A percentile compares a stretch with the other conserved stretches of the same genome.
These are phyloP conservation scores for Trifolium subterraneum DNA, from an alignment of 306 rosid species.

Conservation along the genomic window DNA sequence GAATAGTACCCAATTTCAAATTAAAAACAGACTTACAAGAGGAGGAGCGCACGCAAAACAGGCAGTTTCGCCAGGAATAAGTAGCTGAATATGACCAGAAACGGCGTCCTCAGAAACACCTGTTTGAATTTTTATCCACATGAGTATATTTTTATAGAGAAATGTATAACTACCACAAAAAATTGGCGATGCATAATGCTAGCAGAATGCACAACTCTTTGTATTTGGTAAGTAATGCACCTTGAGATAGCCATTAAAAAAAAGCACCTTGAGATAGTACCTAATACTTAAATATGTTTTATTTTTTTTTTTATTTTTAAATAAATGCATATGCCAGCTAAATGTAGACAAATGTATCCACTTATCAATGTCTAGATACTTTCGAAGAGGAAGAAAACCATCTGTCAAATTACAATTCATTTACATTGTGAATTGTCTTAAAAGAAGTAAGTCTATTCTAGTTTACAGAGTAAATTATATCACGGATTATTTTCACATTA, in stretches of 20 bases:
- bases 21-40: constrained; percentile 60
- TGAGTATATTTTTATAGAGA: constrained; percentile 33
- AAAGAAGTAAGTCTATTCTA: constrained; percentile 20
- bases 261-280: constrained; percentile 6
- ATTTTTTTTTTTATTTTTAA: background rate
- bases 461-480: constrained; percentile 20
- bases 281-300: background rate
- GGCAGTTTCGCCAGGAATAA: constrained; percentile 96
- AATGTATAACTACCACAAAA: constrained; percentile 8
- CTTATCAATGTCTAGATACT: constrained; percentile 6
- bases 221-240: constrained; percentile 26
- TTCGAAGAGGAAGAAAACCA: constrained; percentile 5
- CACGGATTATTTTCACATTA: constrained; percentile 27
- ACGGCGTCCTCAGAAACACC: constrained; percentile 99
- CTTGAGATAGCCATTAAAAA: background rate
- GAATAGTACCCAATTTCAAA: constrained; percentile 33
- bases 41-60: constrained; percentile 99
- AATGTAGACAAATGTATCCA: constrained; percentile 16
- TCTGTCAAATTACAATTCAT: constrained; percentile 10
- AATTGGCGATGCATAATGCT: constrained; percentile 7
- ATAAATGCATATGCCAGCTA: constrained; percentile 10
- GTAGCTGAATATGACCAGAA: constrained; percentile 95
- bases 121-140: constrained; percentile 47
- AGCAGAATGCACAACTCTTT: constrained; percentile 15
- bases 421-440: constrained; percentile 13